A percentile compares a stretch with the other conserved stretches of the same genome.
Evolutionary conservation across 352 stramenopile genomes (phyloP).

Genomic region (Aphanomyces stellatus): DNA sequence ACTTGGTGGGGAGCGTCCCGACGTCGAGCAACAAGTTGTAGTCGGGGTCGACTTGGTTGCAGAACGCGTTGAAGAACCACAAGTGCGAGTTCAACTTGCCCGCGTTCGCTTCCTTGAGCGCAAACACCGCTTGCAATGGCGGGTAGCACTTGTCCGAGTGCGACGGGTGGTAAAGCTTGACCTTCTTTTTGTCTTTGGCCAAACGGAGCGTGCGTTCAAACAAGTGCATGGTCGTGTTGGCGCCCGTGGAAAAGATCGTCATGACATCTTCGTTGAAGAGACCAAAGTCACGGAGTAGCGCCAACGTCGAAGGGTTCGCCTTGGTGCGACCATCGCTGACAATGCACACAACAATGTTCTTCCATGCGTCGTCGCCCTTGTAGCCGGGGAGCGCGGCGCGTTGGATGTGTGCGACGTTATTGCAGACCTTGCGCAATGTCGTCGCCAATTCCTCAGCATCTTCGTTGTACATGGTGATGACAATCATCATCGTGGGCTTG

Average conservation of each 20-base stretch:
- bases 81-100: conserved; percentile 81
- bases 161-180: conserved; percentile 28
- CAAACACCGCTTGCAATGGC: conserved; percentile 69
- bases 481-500: conserved; percentile 17
- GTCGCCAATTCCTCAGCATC: conserved; percentile 8
- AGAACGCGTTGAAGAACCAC: conserved; percentile 80
- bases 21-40: conserved; percentile 81
- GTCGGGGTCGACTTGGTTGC: conserved; percentile 74
- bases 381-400: conserved; percentile 13
- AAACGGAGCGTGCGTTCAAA: conserved; percentile 19
- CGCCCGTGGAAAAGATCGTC: conserved; percentile 17
- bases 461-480: conserved; percentile 23
- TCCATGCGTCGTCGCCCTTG: conserved; percentile 14
- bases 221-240: conserved; percentile 13
- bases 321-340: conserved; percentile 18
- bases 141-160: conserved; percentile 40
- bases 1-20: conserved; percentile 73
- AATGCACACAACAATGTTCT: conserved; percentile 20
- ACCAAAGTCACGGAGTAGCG: conserved; percentile 10
- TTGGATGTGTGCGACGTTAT: conserved; percentile 20
- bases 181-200: conserved; percentile 18
- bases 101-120: conserved; percentile 75
- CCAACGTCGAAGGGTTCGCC: conserved; percentile 13
- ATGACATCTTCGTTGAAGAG: conserved; percentile 20
- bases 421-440: conserved; percentile 17